phyloP scores from a whole-genome alignment of 768 basidiomycete genomes.

The Pleurotus tuber-regium region DNA sequence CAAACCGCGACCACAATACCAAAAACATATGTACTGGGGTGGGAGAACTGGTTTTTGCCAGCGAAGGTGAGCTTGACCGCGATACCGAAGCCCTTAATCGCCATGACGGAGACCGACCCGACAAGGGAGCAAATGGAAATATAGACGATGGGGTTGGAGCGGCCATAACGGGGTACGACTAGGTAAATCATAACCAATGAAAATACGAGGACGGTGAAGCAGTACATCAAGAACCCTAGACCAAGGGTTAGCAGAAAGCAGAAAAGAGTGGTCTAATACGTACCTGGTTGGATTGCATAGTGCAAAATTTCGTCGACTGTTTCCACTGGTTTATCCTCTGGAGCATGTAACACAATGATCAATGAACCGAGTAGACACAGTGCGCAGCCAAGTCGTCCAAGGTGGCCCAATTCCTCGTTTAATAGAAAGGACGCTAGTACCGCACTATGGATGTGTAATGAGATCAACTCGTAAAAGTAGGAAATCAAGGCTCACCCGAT shows the following conservation, averaged over 20 bases:
- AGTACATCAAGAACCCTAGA: constrained; percentile 88
- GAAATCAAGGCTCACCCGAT: constrained; percentile 68
- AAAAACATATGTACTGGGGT: constrained; percentile 96
- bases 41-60: constrained; percentile 93
- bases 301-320: constrained; percentile 92
- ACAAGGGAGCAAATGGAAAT: constrained; percentile 96
- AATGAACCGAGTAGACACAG: constrained; percentile 84
- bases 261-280: constrained; percentile 18
- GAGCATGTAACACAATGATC: constrained; percentile 95
- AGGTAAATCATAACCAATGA: constrained; percentile 83
- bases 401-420: constrained; percentile 89
- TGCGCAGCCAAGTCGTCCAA: constrained; percentile 85
- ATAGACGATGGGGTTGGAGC: constrained; percentile 86
- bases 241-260: background rate
- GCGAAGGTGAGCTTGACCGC: constrained; percentile 92
- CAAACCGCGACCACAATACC: constrained; percentile 77
- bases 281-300: constrained; percentile 93
- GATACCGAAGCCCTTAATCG: constrained; percentile 97
- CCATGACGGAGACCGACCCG: constrained; percentile 97
- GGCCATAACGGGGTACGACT: constrained; percentile 83
- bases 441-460: constrained; percentile 53
- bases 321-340: constrained; percentile 88
- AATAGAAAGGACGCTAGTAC: constrained; percentile 92
- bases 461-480: constrained; percentile 9
- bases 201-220: constrained; percentile 80